These are phyloP conservation scores for Entomophthora muscae DNA, from an alignment of 371 early-diverging fungal species.

Conservation along the genomic window DNA sequence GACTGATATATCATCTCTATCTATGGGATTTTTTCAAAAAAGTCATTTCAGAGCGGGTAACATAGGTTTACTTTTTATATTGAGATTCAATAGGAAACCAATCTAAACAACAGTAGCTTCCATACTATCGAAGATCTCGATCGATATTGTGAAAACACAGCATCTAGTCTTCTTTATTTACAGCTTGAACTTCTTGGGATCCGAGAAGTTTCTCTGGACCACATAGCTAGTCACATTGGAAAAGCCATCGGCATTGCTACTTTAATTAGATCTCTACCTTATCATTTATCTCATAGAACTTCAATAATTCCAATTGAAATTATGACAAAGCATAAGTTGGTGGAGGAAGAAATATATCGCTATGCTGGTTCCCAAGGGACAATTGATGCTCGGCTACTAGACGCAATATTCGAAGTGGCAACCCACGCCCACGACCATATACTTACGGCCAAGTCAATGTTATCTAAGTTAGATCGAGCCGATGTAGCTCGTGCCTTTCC, in stretches of 20 bases:
- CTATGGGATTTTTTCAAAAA: slow-evolving; percentile 1
- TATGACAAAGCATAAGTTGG: background rate
- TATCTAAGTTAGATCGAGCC: no score
- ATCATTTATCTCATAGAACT: background rate
- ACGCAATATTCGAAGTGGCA: background rate
- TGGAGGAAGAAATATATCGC: background rate
- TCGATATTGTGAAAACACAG: background rate
- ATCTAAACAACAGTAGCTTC: background rate
- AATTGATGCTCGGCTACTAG: background rate
- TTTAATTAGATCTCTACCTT: background rate
- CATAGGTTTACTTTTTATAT: background rate
- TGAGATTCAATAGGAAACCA: background rate
- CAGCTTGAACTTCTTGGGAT: background rate
- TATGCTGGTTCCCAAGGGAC: background rate
- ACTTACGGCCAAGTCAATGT: background rate
- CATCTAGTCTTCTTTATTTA: background rate
- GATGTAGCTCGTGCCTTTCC: no score
- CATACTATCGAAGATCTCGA: background rate
- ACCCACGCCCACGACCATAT: background rate
- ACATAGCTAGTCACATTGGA: background rate
- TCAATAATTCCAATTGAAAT: background rate
- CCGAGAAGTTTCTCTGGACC: background rate
- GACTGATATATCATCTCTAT: background rate
- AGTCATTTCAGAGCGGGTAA: background rate
- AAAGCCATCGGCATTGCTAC: slow-evolving; percentile 2